Evolutionary conservation across 2,329 filamentous ascomycete genomes (phyloP), one percentile per base, ranked within the genome.

Genomic region (Dryadomyces sulphureus): DNA sequence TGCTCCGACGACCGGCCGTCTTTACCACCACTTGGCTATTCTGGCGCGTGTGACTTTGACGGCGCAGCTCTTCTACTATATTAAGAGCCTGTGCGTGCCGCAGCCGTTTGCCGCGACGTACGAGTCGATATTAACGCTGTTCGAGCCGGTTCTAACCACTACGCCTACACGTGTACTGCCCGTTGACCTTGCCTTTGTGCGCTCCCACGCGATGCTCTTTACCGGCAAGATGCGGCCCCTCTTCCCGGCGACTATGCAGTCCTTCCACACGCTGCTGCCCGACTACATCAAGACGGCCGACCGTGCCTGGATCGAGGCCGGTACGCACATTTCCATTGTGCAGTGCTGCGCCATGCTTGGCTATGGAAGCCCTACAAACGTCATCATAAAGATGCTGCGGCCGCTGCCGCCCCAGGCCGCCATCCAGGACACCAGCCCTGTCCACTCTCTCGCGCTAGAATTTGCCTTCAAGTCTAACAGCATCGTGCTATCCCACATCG

Each of bases 21-120:
- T 96, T 0, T 92, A 94, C 49, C 88, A 96, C 53, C 88, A 95
- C 55, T 66, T 95, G 0, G 90, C 88, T 0, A 89, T 90, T 22
- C 60, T 90, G 0, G 81, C 84, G 0, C 65, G 82, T 0, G 81
- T 82, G 0, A 79, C 84, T 49, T 73, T 73, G 0, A 60, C 87
- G 0, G 76, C 81, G 47, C 84, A 90, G 56, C 61, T 89, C 0
- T 87, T 76, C 54, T 84, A 77, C 49, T 90, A 88, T 52, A 64
- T 70, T 0, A 85, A 85, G 50, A 78, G 79, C 0, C 66, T 90
- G 0, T 84, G 77, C 24, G 83, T 84, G 0, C 66, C 75, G 0
- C 69, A 77, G 2, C 78, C 79, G 0, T 90, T 90, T 48, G 58
- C 61, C 0, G 79, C 77, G n/a, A 77, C 82, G 0, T 69, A 73